Evolutionary conservation across 805 yeast genomes (phyloP), one percentile per base, ranked within the genome.

Genomic region (Candida boidinii): DNA sequence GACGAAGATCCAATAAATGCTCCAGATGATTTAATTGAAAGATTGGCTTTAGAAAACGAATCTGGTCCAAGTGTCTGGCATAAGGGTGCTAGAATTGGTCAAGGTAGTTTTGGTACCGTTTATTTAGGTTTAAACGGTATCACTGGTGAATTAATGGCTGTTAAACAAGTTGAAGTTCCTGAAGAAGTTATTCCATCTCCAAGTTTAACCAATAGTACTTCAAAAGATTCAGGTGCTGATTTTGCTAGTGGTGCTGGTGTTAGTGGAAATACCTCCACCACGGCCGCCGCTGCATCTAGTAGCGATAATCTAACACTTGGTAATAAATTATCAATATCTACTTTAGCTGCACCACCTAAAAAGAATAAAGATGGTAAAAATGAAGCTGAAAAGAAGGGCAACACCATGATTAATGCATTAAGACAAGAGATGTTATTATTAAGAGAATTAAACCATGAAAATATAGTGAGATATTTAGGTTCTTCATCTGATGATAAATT

Each of bases 111-210:
- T 64, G 98, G 97, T 21, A 78, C 85, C 2, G 98, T 92, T 2
- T 88, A 81, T 41, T 61, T 92, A 23, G 98, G 96, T 1, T 76
- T 92, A 77, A 85, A 88, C 51, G 82, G 95, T 1, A 58, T 79
- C 22, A 87, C 95, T 0, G 98, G 98, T 27, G 97, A 87, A 51
- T 64, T 92, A 32, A 85, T 90, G 95, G 98, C 97, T 1, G 96
- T 92, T 14, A 92, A 92, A 51, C 96, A 88, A 53, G 96, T 92
- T 1, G 81, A 79, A 29, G 53, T 88, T 13, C 79, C 82, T 2
- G n/a, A n/a, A n/a, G n/a, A n/a, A n/a, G n/a, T n/a, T n/a, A n/a
- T n/a, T n/a, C n/a, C n/a, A n/a, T n/a, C n/a, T n/a, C n/a, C n/a
- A n/a, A n/a, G n/a, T n/a, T n/a, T n/a, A n/a, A 46, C 46, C 39